Base-by-base conservation (phyloP, 2,329 filamentous ascomycete genomes). In the Elsinoe batatas region DNA sequence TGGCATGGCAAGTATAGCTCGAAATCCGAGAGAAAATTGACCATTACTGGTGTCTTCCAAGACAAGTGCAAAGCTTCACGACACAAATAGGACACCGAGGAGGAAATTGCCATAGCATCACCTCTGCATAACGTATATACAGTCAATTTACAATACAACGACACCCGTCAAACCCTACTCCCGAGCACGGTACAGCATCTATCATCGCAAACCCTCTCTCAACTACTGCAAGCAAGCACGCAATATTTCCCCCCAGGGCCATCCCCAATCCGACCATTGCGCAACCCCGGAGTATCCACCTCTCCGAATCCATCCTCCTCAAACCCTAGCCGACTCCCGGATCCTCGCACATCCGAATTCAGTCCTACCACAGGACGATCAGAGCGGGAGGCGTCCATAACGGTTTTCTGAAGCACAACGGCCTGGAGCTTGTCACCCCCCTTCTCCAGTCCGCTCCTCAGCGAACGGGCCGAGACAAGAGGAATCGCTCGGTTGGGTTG, bases 331-430 rank as follows among this genome's bases (percentile, higher is more conserved):
- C 40, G 40, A 44, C 40, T 26, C 40, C 40, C 40, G 40, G 40
- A 44, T 44, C 40, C 26, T 44, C 40, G 40, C 20, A 13, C 40
- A 44, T 44, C 40, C 40, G 40, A 44, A 44, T 30, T 20, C 40
- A 44, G 40, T 26, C 17, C 36, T 13, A 38, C 36, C 38, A 15
- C 40, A 44, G 5, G 40, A 38, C 13, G 36, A n/a, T n/a, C 13
- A n/a, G 36, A 22, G 17, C 40, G 40, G 40, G 40, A 13, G 40
- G 40, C 40, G 40, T 44, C 40, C 17, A 20, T 13, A 44, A 44
- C 40, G 40, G 40, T 44, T 44, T 44, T 44, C 40, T 44, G 40
- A 44, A 44, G 40, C 40, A 44, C 40, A 44, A 44, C 18, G 40
- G 40, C 36, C 36, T 38, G 20, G 10, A 42, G 10, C 38, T 15